phyloP scores from a whole-genome alignment of 2,329 filamentous ascomycete genomes.

The Corinectria fuckeliana region DNA sequence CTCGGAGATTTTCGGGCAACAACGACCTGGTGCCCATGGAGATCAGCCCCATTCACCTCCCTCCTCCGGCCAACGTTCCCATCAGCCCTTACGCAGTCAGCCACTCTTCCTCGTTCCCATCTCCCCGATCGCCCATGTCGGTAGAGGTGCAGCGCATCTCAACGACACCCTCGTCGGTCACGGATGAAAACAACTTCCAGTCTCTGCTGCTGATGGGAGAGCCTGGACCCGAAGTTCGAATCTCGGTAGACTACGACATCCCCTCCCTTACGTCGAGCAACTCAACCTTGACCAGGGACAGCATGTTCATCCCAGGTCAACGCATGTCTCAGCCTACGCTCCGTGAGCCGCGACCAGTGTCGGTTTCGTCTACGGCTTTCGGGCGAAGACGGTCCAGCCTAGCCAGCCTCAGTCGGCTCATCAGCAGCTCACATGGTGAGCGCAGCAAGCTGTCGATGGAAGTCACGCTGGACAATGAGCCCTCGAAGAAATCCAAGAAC shows the following conservation, averaged over 20 bases:
- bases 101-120: conserved; percentile 71
- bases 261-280: conserved; percentile 78
- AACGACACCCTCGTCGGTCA: conserved; percentile 76
- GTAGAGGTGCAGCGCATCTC: conserved; percentile 77
- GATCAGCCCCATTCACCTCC: conserved; percentile 52
- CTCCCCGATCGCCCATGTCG: conserved; percentile 71
- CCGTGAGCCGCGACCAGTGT: conserved; percentile 65
- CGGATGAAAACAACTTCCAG: conserved; percentile 73
- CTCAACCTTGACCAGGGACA: conserved; percentile 78
- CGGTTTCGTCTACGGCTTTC: conserved; percentile 66
- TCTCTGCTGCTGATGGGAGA: conserved; percentile 73
- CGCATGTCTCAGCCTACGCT: conserved; percentile 57
- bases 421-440: conserved; percentile 77
- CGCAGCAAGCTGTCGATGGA: conserved; percentile 77
- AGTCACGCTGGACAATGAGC: conserved; percentile 62
- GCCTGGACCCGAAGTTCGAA: conserved; percentile 73
- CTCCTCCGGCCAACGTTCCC: conserved; percentile 54
- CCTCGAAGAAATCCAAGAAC: conserved; percentile 57
- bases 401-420: conserved; percentile 76
- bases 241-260: conserved; percentile 73
- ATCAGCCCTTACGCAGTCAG: conserved; percentile 70
- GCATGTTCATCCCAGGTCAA: conserved; percentile 54
- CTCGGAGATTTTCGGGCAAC: conserved; percentile 48
- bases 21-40: conserved; percentile 60
- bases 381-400: conserved; percentile 77